Percentiles rank a stretch among this genome's conserved stretches.
phyloP scores from a whole-genome alignment of 2,329 filamentous ascomycete species.

The Monosporascus sp. region DNA sequence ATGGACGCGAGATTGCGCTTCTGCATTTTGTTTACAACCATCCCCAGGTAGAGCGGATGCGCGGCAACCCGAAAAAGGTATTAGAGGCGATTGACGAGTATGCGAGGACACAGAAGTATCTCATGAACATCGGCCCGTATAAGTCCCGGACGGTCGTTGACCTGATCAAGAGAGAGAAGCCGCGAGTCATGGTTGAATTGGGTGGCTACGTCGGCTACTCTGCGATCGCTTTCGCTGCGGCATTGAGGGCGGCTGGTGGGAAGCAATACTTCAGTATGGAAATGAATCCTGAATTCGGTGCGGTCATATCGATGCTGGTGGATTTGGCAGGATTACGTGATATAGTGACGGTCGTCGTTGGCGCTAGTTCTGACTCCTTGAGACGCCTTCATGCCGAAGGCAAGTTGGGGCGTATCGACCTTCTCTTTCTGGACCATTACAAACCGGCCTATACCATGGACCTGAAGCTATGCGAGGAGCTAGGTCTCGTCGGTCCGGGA shows the following conservation, averaged over 20 bases:
- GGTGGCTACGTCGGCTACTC: constrained; percentile 82
- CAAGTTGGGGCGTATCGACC: constrained; percentile 54
- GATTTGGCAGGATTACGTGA: constrained; percentile 69
- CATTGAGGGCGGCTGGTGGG: constrained; percentile 58
- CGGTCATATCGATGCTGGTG: constrained; percentile 62
- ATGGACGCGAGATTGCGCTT: constrained; percentile 69
- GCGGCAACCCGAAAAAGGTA: constrained; percentile 58
- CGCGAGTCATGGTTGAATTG: constrained; percentile 68
- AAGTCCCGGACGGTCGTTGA: constrained; percentile 69
- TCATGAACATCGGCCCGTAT: constrained; percentile 75
- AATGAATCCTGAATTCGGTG: constrained; percentile 67
- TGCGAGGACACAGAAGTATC: constrained; percentile 58
- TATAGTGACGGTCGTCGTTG: constrained; percentile 65
- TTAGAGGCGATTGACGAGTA: constrained; percentile 68
- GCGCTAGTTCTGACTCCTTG: constrained; percentile 62
- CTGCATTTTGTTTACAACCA: constrained; percentile 63
- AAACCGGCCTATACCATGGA: constrained; percentile 72
- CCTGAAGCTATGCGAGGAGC: constrained; percentile 69
- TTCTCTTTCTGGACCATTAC: constrained; percentile 77
- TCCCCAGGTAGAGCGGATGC: constrained; percentile 56
- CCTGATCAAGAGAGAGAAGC: constrained; percentile 62
- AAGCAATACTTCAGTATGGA: constrained; percentile 67
- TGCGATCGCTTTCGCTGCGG: constrained; percentile 67
- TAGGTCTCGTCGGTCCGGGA: constrained; percentile 59
- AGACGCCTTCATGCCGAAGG: constrained; percentile 52